Evolutionary conservation across 306 rosid genomes (phyloP).

Genomic region (Mucuna pruriens): DNA sequence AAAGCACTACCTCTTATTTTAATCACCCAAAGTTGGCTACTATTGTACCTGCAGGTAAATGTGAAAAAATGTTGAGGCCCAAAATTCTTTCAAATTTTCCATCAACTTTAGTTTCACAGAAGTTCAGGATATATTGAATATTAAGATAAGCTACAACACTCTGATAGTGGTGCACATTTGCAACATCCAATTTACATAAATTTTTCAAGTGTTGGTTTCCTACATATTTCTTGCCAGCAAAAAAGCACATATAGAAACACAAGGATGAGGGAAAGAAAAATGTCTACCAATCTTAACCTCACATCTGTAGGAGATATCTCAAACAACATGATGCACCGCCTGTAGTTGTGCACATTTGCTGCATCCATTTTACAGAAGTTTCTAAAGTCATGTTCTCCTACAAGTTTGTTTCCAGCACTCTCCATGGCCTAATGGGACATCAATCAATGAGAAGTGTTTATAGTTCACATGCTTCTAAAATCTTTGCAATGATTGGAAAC

Average conservation of each 20-base stretch:
- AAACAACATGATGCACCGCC: conserved; percentile 61
- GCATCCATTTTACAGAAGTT: conserved; percentile 99
- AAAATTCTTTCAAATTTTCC: conserved; percentile 34
- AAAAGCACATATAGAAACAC: neutral
- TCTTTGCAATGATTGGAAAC: conserved; percentile 27
- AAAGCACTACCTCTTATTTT: conserved; percentile 87
- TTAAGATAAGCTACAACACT: conserved; percentile 43
- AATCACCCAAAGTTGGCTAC: conserved; percentile 74
- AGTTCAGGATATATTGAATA: conserved; percentile 43
- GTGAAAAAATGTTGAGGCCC: conserved; percentile 16
- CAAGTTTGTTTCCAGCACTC: conserved; percentile 68
- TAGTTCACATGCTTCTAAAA: conserved; percentile 22
- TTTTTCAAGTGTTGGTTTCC: conserved; percentile 63
- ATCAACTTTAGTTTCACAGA: conserved; percentile 59
- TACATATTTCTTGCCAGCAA: conserved; percentile 39
- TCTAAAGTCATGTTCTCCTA: conserved; percentile 94
- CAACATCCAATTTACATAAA: conserved; percentile 68
- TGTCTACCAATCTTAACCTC: conserved; percentile 82
- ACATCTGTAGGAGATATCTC: conserved; percentile 72
- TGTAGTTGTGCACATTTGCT: conserved; percentile 85
- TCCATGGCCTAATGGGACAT: conserved; percentile 76
- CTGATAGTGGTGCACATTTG: conserved; percentile 52
- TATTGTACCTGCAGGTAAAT: conserved; percentile 65
- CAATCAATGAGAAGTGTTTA: conserved; percentile 30
- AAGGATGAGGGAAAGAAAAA: conserved; percentile 41